Evolutionary conservation across 257 asterid species (phyloP).

Genomic region (Penstemon newberryi): DNA sequence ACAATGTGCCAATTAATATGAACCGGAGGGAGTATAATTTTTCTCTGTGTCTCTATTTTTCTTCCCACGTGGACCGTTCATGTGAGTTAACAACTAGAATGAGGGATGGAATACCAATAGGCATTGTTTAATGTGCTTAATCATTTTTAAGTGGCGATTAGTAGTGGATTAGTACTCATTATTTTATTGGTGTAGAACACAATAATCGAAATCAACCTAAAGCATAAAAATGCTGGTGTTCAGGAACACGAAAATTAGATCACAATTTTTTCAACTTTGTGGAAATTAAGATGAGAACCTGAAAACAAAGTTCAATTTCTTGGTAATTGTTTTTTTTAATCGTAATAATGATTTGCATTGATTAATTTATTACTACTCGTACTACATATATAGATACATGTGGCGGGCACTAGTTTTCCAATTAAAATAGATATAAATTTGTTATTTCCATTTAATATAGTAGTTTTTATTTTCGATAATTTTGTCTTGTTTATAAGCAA

Average conservation of each 20-base stretch:
- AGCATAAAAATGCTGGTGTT: conserved; percentile 20
- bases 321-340: conserved; percentile 20
- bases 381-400: not conserved
- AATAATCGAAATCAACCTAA: not conserved
- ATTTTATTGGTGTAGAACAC: not conserved
- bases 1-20: too few relatives aligned
- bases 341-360: conserved; percentile 14
- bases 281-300: conserved; percentile 28
- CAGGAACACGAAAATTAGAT: not conserved
- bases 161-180: too few relatives aligned
- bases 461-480: too few relatives aligned
- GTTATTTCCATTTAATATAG: too few relatives aligned
- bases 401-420: too few relatives aligned
- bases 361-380: not conserved
- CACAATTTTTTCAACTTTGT: conserved; percentile 15
- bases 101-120: conserved; percentile 14
- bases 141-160: not conserved
- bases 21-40: too few relatives aligned
- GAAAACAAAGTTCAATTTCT: conserved; percentile 23
- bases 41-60: too few relatives aligned
- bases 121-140: not conserved
- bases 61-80: too few relatives aligned
- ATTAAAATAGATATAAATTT: too few relatives aligned
- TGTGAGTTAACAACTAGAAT: not conserved
- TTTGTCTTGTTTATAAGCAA: too few relatives aligned